A percentile compares a stretch with the other conserved stretches of the same genome.
Evolutionary conservation across 805 yeast species (phyloP).

Genomic region (Cyberlindnera japonica): DNA sequence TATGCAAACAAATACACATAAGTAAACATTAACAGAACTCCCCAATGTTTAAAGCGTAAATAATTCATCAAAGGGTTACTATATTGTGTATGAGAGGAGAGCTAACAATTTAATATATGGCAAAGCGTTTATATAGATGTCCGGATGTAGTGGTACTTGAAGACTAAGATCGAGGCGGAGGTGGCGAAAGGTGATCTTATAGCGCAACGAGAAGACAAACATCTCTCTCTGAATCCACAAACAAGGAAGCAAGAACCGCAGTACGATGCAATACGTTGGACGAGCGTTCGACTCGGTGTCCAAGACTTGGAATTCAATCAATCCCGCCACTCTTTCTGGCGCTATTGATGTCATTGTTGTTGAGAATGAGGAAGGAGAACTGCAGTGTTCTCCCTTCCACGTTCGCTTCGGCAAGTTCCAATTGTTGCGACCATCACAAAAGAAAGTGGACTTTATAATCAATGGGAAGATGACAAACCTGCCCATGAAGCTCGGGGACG

Average conservation of each 20-base stretch:
- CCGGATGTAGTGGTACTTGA: no score
- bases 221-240: neutral
- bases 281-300: constrained; percentile 93
- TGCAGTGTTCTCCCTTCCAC: constrained; percentile 94
- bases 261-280: constrained; percentile 88
- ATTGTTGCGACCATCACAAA: constrained; percentile 88
- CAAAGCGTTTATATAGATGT: no score
- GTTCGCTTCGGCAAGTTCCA: constrained; percentile 94
- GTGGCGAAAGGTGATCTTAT: no score
- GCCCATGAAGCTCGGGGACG: constrained; percentile 96
- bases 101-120: no score
- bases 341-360: constrained; percentile 96
- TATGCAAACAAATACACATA: no score
- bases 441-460: constrained; percentile 84
- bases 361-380: constrained; percentile 74
- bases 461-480: constrained; percentile 77
- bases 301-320: constrained; percentile 94
- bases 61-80: no score
- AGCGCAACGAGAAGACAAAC: no score
- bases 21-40: no score
- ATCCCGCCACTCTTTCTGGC: constrained; percentile 94
- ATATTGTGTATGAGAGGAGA: no score
- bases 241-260: constrained; percentile 1
- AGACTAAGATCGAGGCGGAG: no score
- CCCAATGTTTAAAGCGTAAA: no score